These are phyloP conservation scores for Lasiodiplodia hormozganensis DNA, from an alignment of 2,329 filamentous ascomycete species.

Conservation along the genomic window DNA sequence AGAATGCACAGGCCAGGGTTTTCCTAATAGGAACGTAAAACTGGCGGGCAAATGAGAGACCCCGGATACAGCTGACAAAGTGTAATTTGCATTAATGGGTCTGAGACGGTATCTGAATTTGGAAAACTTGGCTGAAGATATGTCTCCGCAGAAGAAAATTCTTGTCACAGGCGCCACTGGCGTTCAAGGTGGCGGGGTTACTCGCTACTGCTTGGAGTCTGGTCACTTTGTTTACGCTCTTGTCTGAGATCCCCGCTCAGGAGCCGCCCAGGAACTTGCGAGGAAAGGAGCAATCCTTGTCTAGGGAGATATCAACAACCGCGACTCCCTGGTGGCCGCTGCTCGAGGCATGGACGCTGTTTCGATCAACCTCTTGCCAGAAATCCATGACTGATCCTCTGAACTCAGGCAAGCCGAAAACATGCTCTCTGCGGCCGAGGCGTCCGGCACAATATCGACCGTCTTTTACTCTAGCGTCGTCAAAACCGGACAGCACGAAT, in stretches of 20 bases:
- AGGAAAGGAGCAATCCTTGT: neutral
- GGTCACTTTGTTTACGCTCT: neutral
- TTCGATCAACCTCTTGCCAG: neutral
- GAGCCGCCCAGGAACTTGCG: neutral
- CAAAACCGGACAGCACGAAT: neutral
- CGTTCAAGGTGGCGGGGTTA: neutral
- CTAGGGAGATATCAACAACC: neutral
- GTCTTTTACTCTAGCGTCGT: neutral
- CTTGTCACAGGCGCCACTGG: neutral
- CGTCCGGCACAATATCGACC: neutral
- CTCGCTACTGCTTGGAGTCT: neutral
- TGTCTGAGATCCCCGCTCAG: neutral
- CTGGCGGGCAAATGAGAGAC: too few species aligned
- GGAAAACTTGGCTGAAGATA: too few species aligned
- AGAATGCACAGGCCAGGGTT: too few species aligned
- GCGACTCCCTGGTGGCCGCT: neutral
- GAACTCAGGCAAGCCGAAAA: too few species aligned
- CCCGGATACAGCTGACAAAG: too few species aligned
- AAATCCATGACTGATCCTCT: neutral
- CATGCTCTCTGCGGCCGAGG: neutral
- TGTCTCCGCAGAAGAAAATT: neutral
- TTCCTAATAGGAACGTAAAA: too few species aligned
- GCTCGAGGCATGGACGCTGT: neutral
- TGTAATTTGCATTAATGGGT: too few species aligned
- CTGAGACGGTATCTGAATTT: too few species aligned